These are phyloP conservation scores for Phytophthora pini DNA, from an alignment of 352 stramenopile genomes.

Conservation along the genomic window DNA sequence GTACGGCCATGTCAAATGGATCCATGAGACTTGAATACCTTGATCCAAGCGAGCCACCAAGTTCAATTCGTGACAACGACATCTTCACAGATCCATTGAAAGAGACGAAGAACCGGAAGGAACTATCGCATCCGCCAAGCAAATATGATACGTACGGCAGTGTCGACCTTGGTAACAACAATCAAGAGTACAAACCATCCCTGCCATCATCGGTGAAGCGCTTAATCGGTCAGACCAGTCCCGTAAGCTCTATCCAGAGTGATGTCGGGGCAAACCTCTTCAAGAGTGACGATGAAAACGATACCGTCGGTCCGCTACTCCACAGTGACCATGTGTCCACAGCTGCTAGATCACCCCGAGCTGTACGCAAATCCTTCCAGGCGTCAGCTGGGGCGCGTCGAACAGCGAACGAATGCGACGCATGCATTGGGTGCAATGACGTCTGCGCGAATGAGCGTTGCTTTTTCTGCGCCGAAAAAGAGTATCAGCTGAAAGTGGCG, in stretches of 20 bases:
- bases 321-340: slow-evolving; percentile 19
- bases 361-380: slow-evolving; percentile 27
- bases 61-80: slow-evolving; percentile 26
- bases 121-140: slow-evolving; percentile 7
- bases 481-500: slow-evolving; percentile 67
- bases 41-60: slow-evolving; percentile 40
- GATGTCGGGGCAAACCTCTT: slow-evolving; percentile 9
- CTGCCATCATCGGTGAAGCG: slow-evolving; percentile 18
- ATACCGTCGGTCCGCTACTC: slow-evolving; percentile 12
- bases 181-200: slow-evolving; percentile 19
- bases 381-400: slow-evolving; percentile 31
- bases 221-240: slow-evolving; percentile 20
- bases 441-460: slow-evolving; percentile 66
- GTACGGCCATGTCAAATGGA: slow-evolving; percentile 36
- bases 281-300: slow-evolving; percentile 26
- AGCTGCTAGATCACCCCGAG: slow-evolving; percentile 21
- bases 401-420: slow-evolving; percentile 60
- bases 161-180: slow-evolving; percentile 9
- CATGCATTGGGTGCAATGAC: slow-evolving; percentile 84
- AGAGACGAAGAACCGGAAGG: slow-evolving; percentile 1
- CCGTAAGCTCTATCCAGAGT: slow-evolving; percentile 13
- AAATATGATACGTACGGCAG: slow-evolving; percentile 18
- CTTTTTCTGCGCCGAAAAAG: slow-evolving; percentile 81
- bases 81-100: slow-evolving; percentile 14
- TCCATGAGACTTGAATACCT: slow-evolving; percentile 52